phyloP scores from a whole-genome alignment of 2,329 filamentous ascomycete species.

The Xylaria sp. region DNA sequence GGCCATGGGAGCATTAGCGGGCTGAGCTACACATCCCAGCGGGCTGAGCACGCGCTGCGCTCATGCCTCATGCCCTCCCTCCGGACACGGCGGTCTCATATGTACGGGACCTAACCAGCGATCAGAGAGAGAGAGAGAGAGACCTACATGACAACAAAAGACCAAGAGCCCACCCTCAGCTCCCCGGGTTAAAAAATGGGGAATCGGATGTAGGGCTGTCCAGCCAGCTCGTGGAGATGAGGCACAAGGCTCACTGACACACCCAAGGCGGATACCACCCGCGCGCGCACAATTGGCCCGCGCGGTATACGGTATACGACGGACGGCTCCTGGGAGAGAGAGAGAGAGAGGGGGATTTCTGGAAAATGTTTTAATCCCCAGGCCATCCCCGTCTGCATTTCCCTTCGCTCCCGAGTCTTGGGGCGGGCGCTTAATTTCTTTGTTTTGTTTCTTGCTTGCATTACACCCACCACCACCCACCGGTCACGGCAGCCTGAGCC shows the following conservation, averaged over 20 bases:
- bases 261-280: too few species aligned
- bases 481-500: not conserved
- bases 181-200: not conserved
- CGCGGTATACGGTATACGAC: not conserved
- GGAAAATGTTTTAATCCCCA: not conserved
- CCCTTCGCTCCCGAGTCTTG: not conserved
- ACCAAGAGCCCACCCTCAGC: constrained; percentile 7
- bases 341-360: not conserved
- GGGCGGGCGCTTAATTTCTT: not conserved
- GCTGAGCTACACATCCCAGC: constrained; percentile 11
- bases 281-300: too few species aligned
- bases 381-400: not conserved
- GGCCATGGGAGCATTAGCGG: constrained; percentile 8
- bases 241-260: constrained; percentile 5
- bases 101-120: not conserved
- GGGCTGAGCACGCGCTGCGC: not conserved
- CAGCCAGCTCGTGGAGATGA: constrained; percentile 12
- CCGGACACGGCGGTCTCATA: not conserved
- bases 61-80: not conserved
- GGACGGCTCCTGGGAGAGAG: too few species aligned
- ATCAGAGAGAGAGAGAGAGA: too few species aligned
- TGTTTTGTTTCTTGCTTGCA: not conserved
- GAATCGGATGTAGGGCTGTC: constrained; percentile 17
- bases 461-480: too few species aligned
- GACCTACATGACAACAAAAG: constrained; percentile 19